Conservation (phyloP, 2,329 filamentous ascomycete species). For the Aspergillus fructus region DNA sequence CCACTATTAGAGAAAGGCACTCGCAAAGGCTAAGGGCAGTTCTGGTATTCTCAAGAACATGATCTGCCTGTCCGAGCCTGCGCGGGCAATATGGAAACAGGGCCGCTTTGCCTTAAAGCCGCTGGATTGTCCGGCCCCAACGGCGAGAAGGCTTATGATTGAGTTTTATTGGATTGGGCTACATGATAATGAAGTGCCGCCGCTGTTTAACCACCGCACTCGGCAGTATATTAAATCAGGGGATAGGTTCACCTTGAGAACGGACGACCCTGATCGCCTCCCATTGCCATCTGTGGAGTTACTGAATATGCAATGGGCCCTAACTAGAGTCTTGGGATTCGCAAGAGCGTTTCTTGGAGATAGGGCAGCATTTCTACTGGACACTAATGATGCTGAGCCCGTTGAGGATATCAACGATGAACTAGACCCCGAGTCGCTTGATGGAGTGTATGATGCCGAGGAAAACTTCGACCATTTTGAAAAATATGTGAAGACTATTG, state of each 20-base stretch:
- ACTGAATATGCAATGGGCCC: not conserved
- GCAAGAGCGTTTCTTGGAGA: no score
- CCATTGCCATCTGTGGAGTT: not conserved
- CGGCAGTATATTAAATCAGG: not conserved
- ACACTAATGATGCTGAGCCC: no score
- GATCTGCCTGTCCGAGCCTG: not conserved
- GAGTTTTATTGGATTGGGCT: no score
- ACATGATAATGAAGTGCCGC: not conserved
- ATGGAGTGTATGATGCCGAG: no score
- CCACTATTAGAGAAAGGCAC: not conserved
- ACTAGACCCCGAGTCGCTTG: no score
- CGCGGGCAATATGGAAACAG: not conserved
- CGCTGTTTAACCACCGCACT: not conserved
- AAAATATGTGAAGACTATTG: no score
- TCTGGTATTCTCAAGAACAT: not conserved
- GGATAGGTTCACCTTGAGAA: not conserved
- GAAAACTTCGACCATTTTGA: no score
- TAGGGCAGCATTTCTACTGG: no score
- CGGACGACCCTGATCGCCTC: not conserved
- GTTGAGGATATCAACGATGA: no score
- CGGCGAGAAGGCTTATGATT: fast-evolving
- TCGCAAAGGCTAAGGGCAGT: not conserved
- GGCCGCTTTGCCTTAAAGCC: not conserved
- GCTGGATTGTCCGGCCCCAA: fast-evolving
- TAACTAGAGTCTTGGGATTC: not conserved